Conservation (phyloP, 371 early-diverging fungal species). For the Mortierella sp. region DNA sequence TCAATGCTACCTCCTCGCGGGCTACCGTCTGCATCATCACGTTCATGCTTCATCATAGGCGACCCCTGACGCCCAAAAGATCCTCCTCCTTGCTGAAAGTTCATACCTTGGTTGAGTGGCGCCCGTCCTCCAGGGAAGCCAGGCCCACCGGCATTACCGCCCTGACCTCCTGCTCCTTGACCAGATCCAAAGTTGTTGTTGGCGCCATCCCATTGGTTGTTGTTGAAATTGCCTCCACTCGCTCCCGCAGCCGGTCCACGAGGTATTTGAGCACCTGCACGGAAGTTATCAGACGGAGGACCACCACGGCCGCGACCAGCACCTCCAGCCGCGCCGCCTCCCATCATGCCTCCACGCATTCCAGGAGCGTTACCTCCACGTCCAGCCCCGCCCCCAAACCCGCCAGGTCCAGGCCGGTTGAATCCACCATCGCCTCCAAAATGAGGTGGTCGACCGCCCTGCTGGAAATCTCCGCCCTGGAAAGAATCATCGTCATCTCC, state of each 20-base stretch:
- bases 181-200: slow-evolving; percentile 18
- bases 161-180: slow-evolving; percentile 18
- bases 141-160: slow-evolving; percentile 10
- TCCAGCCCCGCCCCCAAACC: slow-evolving; percentile 43
- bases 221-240: slow-evolving; percentile 18
- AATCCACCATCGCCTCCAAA: slow-evolving; percentile 31
- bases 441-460: slow-evolving; percentile 25
- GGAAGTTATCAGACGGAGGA: slow-evolving; percentile 23
- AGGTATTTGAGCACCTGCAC: slow-evolving; percentile 17
- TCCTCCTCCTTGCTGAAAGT: slow-evolving; percentile 20
- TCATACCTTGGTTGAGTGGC: slow-evolving; percentile 32
- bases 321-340: slow-evolving; percentile 28
- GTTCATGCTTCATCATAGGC: slow-evolving; percentile 25
- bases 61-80: slow-evolving; percentile 21
- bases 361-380: slow-evolving; percentile 36
- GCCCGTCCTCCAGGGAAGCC: slow-evolving; percentile 44
- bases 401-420: slow-evolving; percentile 12
- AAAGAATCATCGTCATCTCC: slow-evolving; percentile 26
- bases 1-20: slow-evolving; percentile 35
- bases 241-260: slow-evolving; percentile 32
- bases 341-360: slow-evolving; percentile 40
- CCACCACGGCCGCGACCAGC: slow-evolving; percentile 48
- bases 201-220: slow-evolving; percentile 41
- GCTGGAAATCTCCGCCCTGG: slow-evolving; percentile 30
- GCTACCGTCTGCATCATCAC: slow-evolving; percentile 44